A percentile compares a stretch with the other conserved stretches of the same genome.
Conservation (phyloP, 2,329 filamentous ascomycete genomes). For the Mariannaea elegans region DNA sequence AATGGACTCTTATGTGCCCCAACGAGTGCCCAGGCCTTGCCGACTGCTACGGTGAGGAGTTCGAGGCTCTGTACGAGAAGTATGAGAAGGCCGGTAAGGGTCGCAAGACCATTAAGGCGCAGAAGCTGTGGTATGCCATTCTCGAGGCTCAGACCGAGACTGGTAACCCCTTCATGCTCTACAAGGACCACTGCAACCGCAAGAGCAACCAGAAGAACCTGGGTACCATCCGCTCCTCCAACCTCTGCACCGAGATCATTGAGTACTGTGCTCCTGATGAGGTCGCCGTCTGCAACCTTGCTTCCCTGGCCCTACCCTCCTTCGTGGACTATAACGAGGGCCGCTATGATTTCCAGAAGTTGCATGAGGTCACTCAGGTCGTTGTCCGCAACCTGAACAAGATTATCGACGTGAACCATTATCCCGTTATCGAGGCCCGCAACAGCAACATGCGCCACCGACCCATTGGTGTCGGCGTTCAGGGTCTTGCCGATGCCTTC, state of each 20-base stretch:
- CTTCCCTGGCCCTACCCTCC: conserved; percentile 89
- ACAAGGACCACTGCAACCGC: conserved; percentile 97
- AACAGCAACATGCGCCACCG: conserved; percentile 98
- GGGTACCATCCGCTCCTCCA: conserved; percentile 97
- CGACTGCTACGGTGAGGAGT: conserved; percentile 97
- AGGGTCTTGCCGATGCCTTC: conserved; percentile 98
- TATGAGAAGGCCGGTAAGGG: conserved; percentile 91
- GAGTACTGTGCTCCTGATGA: conserved; percentile 98
- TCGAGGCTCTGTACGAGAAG: conserved; percentile 90
- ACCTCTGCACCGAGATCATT: conserved; percentile 98
- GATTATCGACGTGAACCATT: conserved; percentile 98
- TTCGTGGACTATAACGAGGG: conserved; percentile 88
- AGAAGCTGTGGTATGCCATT: conserved; percentile 99
- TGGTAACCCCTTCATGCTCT: conserved; percentile 98
- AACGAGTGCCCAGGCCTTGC: conserved; percentile 95
- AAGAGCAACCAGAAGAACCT: conserved; percentile 99
- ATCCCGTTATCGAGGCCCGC: conserved; percentile 91
- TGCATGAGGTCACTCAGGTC: conserved; percentile 92
- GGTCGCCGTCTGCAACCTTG: conserved; percentile 98
- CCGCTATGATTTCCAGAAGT: conserved; percentile 93
- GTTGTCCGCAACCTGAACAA: conserved; percentile 96
- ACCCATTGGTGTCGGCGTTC: conserved; percentile 95
- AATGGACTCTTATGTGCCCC: conserved; percentile 98
- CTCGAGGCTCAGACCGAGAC: conserved; percentile 99
- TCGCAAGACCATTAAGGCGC: conserved; percentile 90